Evolutionary conservation across 2,329 filamentous ascomycete genomes (phyloP), one percentile per base, ranked within the genome.

Genomic region (Sporothrix inflata): DNA sequence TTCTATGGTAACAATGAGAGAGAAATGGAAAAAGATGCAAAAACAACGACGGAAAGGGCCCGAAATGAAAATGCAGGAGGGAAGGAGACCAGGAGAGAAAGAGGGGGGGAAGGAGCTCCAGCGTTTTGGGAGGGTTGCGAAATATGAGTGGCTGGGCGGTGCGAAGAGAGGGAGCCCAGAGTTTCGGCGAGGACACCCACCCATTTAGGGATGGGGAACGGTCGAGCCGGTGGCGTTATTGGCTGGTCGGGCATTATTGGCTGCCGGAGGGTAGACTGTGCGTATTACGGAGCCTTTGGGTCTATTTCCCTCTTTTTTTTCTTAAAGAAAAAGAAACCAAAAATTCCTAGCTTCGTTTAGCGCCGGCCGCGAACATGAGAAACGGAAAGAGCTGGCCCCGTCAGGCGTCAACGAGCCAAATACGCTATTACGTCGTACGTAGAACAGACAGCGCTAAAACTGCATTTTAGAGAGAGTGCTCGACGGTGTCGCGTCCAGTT

Each of bases 201-300:
- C 63, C 53, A 61, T 49, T 49, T 60, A 5, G 21, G 24, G 19
- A 53, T 21, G 27, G 63, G 24, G 69, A 63, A 70, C 69, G 69
- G 69, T 63, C 55, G 27, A 34, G 19, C 65, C 42, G 9, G 53
- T 70, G 68, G 42, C 55, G 45, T 27, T 40, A 51, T 63, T 63
- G 69, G 69, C 55, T 70, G 68, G 65, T 53, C n/a, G 63, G 65
- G 47, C 65, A 53, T 68, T 53, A 68, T 68, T 68, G 65, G 65
- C 65, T 16, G 7, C 24, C 16, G 42, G 24, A 21, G 14, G 19
- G 8, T 53, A 11, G 65, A 27, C 49, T 42, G 34, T 49, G 66
- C 66, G 66, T 69, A 42, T 69, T 55, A 66, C 63, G 63, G 63
- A 34, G 63, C 14, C 9, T 19, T 57, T 55, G 30, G 47, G 45